phyloP scores from a whole-genome alignment of 1,284 basidiomycete genomes.

The Coniophora puteana region DNA sequence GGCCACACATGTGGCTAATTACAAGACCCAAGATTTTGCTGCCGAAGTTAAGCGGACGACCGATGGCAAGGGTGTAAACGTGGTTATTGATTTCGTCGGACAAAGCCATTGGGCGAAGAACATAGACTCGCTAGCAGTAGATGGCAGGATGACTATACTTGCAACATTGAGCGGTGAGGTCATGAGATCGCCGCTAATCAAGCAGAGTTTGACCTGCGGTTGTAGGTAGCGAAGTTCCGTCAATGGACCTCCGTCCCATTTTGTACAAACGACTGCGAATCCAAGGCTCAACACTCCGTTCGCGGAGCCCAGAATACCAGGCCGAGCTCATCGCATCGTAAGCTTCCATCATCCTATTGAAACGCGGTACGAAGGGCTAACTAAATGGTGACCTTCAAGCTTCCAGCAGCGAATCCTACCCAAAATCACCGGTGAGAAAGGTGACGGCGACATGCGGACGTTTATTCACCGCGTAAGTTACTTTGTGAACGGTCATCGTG shows the following conservation, averaged over 20 bases:
- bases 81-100: slow-evolving; percentile 89
- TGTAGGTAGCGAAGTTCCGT: slow-evolving; percentile 61
- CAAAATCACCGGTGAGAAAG: slow-evolving; percentile 55
- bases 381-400: slow-evolving; percentile 20
- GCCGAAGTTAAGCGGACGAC: slow-evolving; percentile 65
- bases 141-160: slow-evolving; percentile 77
- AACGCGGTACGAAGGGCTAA: slow-evolving; percentile 1
- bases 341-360: slow-evolving; percentile 10
- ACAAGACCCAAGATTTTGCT: slow-evolving; percentile 81
- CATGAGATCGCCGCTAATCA: slow-evolving; percentile 11
- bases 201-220: slow-evolving; percentile 18
- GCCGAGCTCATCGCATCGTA: slow-evolving; percentile 69
- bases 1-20: slow-evolving; percentile 79
- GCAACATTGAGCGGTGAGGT: slow-evolving; percentile 66
- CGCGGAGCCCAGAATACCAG: slow-evolving; percentile 80
- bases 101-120: slow-evolving; percentile 84
- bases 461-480: slow-evolving; percentile 71
- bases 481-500: slow-evolving; percentile 8
- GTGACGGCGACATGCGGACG: slow-evolving; percentile 61
- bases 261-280: slow-evolving; percentile 87
- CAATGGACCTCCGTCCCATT: slow-evolving; percentile 66
- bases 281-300: slow-evolving; percentile 86
- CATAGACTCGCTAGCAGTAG: slow-evolving; percentile 69
- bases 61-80: slow-evolving; percentile 65
- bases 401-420: slow-evolving; percentile 50